Conservation (phyloP, 116 monocot genomes). For the Iris pallida region DNA sequence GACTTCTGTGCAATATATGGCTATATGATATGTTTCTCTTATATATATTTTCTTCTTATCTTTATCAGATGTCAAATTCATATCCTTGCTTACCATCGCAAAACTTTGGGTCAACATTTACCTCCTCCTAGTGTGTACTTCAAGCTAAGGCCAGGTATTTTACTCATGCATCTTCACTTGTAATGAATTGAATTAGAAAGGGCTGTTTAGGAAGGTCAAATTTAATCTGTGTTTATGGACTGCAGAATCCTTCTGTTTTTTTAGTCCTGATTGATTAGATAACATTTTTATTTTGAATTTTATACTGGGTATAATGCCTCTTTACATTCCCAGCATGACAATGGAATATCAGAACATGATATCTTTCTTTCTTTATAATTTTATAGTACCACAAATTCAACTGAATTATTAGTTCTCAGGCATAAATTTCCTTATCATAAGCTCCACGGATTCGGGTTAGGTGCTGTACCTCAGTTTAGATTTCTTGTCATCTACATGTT, state of each 20-base stretch:
- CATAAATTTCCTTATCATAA: no score
- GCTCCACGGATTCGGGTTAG: no score
- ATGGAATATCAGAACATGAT: no score
- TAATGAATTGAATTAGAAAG: neutral
- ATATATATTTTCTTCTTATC: constrained; percentile 3
- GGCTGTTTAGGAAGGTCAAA: neutral
- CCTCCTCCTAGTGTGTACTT: constrained; percentile 11
- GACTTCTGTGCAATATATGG: neutral
- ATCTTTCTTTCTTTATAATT: no score
- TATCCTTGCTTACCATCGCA: constrained; percentile 11
- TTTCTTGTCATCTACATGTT: no score
- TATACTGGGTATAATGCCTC: neutral
- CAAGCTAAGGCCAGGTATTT: constrained; percentile 19
- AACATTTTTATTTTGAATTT: neutral
- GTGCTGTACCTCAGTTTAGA: no score
- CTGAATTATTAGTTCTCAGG: no score
- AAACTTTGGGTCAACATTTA: neutral
- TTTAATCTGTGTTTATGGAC: neutral
- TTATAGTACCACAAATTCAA: no score
- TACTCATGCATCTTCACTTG: neutral
- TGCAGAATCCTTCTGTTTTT: neutral
- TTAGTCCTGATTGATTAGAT: neutral
- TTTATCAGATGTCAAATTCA: constrained; percentile 14
- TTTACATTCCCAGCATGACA: neutral
- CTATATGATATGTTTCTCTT: neutral